Evolutionary conservation across 306 rosid genomes (phyloP), one percentile per base, ranked within the genome.

Genomic region (Begonia peltatifolia): DNA sequence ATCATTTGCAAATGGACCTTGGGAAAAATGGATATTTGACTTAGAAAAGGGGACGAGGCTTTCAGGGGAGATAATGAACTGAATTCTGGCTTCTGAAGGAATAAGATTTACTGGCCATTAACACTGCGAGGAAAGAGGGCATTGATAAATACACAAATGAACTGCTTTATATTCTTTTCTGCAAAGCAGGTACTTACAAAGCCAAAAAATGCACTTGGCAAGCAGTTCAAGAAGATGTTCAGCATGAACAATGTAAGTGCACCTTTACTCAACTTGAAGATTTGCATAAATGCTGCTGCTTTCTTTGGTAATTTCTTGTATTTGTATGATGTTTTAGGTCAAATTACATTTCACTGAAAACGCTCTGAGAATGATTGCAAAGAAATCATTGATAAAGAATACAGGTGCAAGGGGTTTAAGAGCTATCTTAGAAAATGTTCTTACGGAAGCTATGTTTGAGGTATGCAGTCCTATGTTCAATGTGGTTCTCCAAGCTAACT

Each of bases 381-480:
- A 64, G 67, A 82, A 82, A 79, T 82, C 92, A 25, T 61, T 79
- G 76, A 71, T 64, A 53, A 82, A 78, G 77, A 76, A 71, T 68
- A 76, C 92, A 1, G 92, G 92, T n/a, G 92, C 86, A 22, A 77
- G 86, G 51, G 86, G 92, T 43, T 62, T 82, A 41, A 71, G 92
- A 71, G 74, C 86, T 61, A 73, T 79, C 59, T 62, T 82, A 50
- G 92, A 82, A 63, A 61, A 69, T 49, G 44, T 82, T 76, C 83
- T 82, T 38, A 74, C 72, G 3, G 92, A 82, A 57, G 86, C 86
- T 15, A 82, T 82, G 92, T 82, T 79, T 59, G 92, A 79, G 92
- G 92, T 76, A 68, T 58, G 38, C 20, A 44, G 47, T 44, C 47
- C 47, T 1, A 44, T 44, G 12, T 44, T 10, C 47, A 44, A 44